Base-by-base conservation (phyloP, 2,329 filamentous ascomycete species). In the Penicillium sclerotiorum region DNA sequence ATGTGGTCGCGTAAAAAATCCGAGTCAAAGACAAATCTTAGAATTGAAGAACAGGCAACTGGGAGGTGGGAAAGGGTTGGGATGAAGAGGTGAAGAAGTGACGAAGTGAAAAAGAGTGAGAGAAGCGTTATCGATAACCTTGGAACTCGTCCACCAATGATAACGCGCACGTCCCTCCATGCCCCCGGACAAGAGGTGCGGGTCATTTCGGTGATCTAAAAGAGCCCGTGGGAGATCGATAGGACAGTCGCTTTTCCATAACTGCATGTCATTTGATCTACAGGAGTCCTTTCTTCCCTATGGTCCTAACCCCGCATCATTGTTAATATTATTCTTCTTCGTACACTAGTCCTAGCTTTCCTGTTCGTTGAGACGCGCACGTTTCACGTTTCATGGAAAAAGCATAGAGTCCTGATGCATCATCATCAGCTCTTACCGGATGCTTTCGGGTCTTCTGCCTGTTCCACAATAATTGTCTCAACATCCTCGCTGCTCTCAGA, bases 91-190 rank as follows among this genome's bases (percentile, higher is more conserved):
- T n/a, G n/a, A n/a, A n/a, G n/a, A n/a, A n/a, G n/a, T n/a, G n/a
- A n/a, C n/a, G n/a, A n/a, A n/a, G n/a, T n/a, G n/a, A n/a, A n/a
- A n/a, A n/a, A n/a, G n/a, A n/a, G n/a, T n/a, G n/a, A n/a, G n/a
- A n/a, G n/a, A n/a, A 30, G 25, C 39, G 39, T 42, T 27, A 42
- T 42, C 39, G 18, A 28, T 21, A 18, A 17, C 22, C 45, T 20
- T 48, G 45, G 45, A 47, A 47, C 25, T 18, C 22, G 40, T 37
- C n/a, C 32, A 56, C 71, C 71, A 73, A 73, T 73, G 62, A 65
- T 47, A 57, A 49, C 23, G 22, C 45, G 53, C 51, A 55, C 53
- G 59, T 65, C 66, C 68, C 68, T 70, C 69, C 69, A 71, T 69
- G 67, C 58, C 52, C 61, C 53, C 59, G 36, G 60, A 65, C 45